Evolutionary conservation across 805 yeast species (phyloP).

Genomic region (Candida ovalis): DNA sequence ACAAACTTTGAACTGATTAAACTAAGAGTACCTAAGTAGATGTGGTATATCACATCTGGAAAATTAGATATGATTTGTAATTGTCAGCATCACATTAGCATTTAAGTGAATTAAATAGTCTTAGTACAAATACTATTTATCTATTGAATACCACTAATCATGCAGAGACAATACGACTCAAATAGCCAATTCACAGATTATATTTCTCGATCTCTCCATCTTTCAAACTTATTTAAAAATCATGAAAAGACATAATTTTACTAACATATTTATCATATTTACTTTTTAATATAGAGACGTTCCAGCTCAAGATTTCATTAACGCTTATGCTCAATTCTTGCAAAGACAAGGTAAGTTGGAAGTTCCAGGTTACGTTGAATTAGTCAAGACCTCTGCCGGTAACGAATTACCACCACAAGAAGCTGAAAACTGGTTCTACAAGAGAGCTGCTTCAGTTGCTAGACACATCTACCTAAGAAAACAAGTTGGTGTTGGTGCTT

Average conservation of each 20-base stretch:
- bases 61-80: too few species aligned
- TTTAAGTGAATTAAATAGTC: too few species aligned
- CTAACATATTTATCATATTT: slow-evolving; percentile 11
- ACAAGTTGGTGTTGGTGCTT: slow-evolving; percentile 98
- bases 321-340: slow-evolving; percentile 99
- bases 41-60: too few species aligned
- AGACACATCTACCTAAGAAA: slow-evolving; percentile 99
- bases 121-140: too few species aligned
- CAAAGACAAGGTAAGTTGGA: slow-evolving; percentile 99
- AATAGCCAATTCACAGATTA: too few species aligned
- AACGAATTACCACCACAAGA: slow-evolving; percentile 99
- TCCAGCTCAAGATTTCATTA: slow-evolving; percentile 99
- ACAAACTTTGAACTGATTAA: too few species aligned
- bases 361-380: slow-evolving; percentile 99
- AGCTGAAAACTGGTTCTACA: slow-evolving; percentile 99
- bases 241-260: not conserved
- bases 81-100: too few species aligned
- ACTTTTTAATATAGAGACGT: slow-evolving; percentile 78
- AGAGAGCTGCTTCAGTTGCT: slow-evolving; percentile 99
- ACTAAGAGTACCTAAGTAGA: too few species aligned
- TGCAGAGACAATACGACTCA: too few species aligned
- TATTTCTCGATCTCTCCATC: too few species aligned
- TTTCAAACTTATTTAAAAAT: too few species aligned
- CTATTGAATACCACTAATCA: too few species aligned
- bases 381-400: slow-evolving; percentile 98